phyloP scores from a whole-genome alignment of 805 yeast species.

The Sungouiozyma intestinalis region DNA sequence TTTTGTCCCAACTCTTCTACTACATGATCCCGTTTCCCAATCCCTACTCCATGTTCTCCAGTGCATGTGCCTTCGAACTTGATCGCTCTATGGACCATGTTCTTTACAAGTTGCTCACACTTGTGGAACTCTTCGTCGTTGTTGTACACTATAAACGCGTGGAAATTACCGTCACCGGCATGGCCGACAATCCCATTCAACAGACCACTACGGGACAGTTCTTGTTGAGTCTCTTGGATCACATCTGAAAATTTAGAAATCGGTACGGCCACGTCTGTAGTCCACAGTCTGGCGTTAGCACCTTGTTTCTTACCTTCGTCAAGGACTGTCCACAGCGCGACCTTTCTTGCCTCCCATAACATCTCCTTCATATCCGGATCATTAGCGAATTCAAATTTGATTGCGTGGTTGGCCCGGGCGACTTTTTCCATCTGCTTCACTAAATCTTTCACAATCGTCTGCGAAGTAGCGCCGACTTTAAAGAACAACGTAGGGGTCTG shows the following conservation, averaged over 20 bases:
- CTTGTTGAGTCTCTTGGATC: constrained; percentile 50
- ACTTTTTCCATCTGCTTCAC: constrained; percentile 39
- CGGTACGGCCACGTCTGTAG: constrained; percentile 81
- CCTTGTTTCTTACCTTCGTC: constrained; percentile 49
- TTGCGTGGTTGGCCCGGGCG: constrained; percentile 43
- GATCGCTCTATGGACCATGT: constrained; percentile 58
- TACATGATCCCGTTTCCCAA: constrained; percentile 58
- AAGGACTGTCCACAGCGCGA: constrained; percentile 53
- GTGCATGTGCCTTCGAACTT: constrained; percentile 73
- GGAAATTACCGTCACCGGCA: constrained; percentile 80
- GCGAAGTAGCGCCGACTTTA: constrained; percentile 48
- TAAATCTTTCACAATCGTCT: constrained; percentile 34
- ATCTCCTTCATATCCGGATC: constrained; percentile 52
- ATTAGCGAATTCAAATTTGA: constrained; percentile 53
- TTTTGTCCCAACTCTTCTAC: constrained; percentile 55
- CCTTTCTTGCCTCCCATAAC: constrained; percentile 69
- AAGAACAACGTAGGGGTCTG: constrained; percentile 55
- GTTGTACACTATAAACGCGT: constrained; percentile 51
- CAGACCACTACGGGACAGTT: constrained; percentile 42
- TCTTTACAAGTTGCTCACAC: constrained; percentile 42
- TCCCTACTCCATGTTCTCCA: constrained; percentile 83
- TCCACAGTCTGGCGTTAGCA: constrained; percentile 47
- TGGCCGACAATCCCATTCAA: constrained; percentile 61
- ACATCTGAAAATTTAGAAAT: constrained; percentile 55
- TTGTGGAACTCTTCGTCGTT: constrained; percentile 38